Base-by-base conservation (phyloP, 129 eudicot genomes). In the Ambrosia trifida region DNA sequence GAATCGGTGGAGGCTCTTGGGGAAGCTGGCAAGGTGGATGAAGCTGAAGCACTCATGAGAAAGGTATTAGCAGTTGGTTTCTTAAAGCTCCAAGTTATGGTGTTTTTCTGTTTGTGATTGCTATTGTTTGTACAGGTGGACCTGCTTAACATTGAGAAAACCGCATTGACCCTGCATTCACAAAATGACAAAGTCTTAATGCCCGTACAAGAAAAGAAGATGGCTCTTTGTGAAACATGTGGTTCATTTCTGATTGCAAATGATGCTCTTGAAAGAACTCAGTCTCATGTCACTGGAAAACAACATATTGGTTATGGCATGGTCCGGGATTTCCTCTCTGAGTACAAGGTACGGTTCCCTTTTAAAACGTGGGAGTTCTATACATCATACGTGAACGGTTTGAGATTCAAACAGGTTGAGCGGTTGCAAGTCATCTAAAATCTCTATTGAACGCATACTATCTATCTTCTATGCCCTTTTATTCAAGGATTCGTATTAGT, bases 41-140 rank as follows among this genome's bases (percentile, higher is more conserved):
- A 94, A 86, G 99, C 99, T 9, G 99, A 87, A 75, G 99, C 99
- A 57, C 99, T 94, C 19, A 94, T 94, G 97, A 85, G 97, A 78
- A 94, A 94, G 97, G 99, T 93, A 67, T 10, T 35, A 53, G 12
- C 70, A 72, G 61, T 66, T 40, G 19, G 66, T 59, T 64, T 44
- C 32, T 50, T 5, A 65, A 35, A 17, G 20, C 32, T 53, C 52
- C 19, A 10, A 59, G 24, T n/a, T 66, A 44, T 69, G 33, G 6
- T 60, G 3, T 43, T 35, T 66, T 66, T 61, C 24, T 49, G 1
- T 45, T 12, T 62, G 16, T 20, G 20, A 17, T 41, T 68, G 16
- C 4, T 44, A 17, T 13, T 70, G 4, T 11, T 16, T 40, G 57
- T 76, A 73, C 85, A 94, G 99, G 99, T 94, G 75, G 99, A 94